Evolutionary conservation across 305 asterid genomes (phyloP), one percentile per base, ranked within the genome.

Genomic region (Salvia sclarea): DNA sequence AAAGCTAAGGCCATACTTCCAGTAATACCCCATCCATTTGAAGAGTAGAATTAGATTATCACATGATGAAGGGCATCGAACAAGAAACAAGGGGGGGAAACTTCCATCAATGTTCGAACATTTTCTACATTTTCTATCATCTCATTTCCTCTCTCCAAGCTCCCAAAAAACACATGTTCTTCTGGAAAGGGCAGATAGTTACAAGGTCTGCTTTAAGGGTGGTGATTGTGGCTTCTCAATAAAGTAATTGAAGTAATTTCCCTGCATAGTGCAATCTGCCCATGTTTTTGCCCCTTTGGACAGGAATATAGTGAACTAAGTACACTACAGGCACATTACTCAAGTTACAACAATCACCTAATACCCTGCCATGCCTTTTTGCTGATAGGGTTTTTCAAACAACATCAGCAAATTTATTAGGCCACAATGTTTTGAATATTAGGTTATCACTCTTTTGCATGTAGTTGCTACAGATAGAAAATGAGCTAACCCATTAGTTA

Each of bases 341-440:
- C 62, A 60, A 47, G 49, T 61, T 44, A 38, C 44, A 45, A 13
- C 18, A 68, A 30, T 59, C 52, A 45, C 49, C 40, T 28, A 5
- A 49, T 24, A 59, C 43, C 41, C 47, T 25, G 45, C 4, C 40
- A 53, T 30, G 22, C 33, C 22, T 37, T 37, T 8, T 11, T 0
- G 11, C 11, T 10, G 44, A 7, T 11, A 9, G 10, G n/a, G 13
- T 8, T 38, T n/a, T n/a, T n/a, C n/a, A n/a, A 2, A 38, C 2
- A 38, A 13, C 44, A 8, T 7, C 44, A 38, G 18, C 28, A 58
- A 64, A 58, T 44, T 37, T 5, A 54, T 38, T 13, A 49, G 64
- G 60, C 43, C 20, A 40, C 45, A n/a, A 25, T 48, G 44, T 3
- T 44, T 17, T 7, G 24, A 59, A 25, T 54, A 25, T 28, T 28